Base-by-base conservation (phyloP, 164 flowering plant genomes). In the Annona cherimola region DNA sequence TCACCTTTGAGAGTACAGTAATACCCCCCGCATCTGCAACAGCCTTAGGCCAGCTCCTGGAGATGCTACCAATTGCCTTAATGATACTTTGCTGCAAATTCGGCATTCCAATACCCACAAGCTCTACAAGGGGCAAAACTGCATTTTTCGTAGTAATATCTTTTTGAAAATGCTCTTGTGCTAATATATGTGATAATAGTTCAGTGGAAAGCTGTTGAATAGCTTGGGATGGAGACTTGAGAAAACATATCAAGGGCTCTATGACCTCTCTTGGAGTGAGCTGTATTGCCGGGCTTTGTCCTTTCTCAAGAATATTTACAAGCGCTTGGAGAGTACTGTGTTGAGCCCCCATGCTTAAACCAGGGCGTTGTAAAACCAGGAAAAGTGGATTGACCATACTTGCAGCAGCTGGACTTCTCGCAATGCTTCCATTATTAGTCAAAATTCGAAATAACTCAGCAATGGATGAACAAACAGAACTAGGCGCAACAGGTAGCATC, bases 1-100 rank as follows among this genome's bases (percentile, higher is more conserved):
- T 84, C 68, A 90, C 90, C 79, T 90, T 92, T 35, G 96, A 81
- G 57, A 92, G 86, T 84, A 90, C 92, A 79, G 84, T 83, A 69
- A 92, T 85, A 20, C 98, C 98, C 66, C 98, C 98, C 45, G 96
- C 93, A 80, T 88, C 88, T 67, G 89, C 93, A 76, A 92, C 89
- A n/a, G 84, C 94, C 78, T 86, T 84, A 39, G 98, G 98, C 98
- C 98, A 92, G 70, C 87, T 89, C 19, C 74, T 63, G 26, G 98
- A 89, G 57, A 90, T 88, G 26, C 84, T 89, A 73, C 88, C 94
- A 71, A 92, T 74, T 45, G 98, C 90, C 75, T 81, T 90, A 35
- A 92, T 79, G 4, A 94, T 92, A 40, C 94, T 90, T 77, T 89
- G 88, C 80, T 92, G 98, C 45, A 92, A 82, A 57, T 79, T 85